Evolutionary conservation across 768 basidiomycete species (phyloP), one percentile per base, ranked within the genome.

Genomic region (Suillus discolor): DNA sequence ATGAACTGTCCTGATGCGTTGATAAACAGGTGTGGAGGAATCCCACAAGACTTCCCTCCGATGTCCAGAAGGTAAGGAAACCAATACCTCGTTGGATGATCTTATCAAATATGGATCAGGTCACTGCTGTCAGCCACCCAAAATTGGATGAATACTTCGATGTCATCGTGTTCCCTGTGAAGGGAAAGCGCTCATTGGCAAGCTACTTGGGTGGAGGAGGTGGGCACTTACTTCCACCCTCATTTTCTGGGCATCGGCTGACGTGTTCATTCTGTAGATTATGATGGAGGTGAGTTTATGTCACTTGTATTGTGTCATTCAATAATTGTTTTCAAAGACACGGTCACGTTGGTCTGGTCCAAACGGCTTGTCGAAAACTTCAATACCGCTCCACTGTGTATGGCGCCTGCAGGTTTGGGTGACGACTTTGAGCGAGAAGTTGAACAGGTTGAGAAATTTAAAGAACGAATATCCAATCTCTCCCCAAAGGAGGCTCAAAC

Each of bases 121-220:
- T 89, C 2, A 82, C 62, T 44, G 89, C 89, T 12, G 82, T 92
- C 23, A 79, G 85, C 62, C 75, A 80, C 36, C 79, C 84, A 0
- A 77, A 78, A 34, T 75, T 92, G 7, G 72, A 78, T 7, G 74
- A 79, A 0, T 91, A 84, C 69, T 80, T 84, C 25, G 84, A 92
- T 54, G 80, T 92, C 0, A 84, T 93, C 66, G 79, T 89, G 0
- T 79, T 88, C 76, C 64, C 86, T 70, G 42, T 71, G 31, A 83
- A 84, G 65, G 91, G 91, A 12, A 67, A 75, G 11, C 77, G 80
- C 13, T 90, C 89, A 38, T 73, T 90, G 11, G 87, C 89, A 0
- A 92, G 87, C 65, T 73, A 84, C 20, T 83, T 93, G 34, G 84
- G 87, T n/a, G 91, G 89, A 36, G 91, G 91, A 75, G 91, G 91